Conservation (phyloP, 2,329 filamentous ascomycete genomes). For the Metarhizium rileyi region DNA sequence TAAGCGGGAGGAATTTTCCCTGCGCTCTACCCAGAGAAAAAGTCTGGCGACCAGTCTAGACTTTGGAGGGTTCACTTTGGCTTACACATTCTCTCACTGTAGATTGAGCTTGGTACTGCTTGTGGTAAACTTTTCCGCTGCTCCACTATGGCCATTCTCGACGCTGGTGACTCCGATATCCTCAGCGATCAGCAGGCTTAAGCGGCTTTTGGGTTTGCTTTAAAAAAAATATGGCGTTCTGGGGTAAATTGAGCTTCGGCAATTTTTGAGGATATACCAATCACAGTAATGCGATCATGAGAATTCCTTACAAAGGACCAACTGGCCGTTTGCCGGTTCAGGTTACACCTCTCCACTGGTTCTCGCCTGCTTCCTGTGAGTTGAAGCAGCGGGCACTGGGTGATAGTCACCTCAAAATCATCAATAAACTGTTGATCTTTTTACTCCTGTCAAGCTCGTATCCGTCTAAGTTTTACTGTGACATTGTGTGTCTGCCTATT, state of each 20-base stretch:
- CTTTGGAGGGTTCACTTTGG: constrained; percentile 76
- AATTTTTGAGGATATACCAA: constrained; percentile 28
- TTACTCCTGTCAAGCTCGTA: constrained; percentile 3
- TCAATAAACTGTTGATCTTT: constrained; percentile 12
- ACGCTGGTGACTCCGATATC: constrained; percentile 98
- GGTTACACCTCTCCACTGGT: constrained; percentile 16
- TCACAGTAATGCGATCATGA: constrained; percentile 15
- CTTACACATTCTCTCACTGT: constrained; percentile 42
- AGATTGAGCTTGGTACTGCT: constrained; percentile 97
- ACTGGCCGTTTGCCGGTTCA: neutral
- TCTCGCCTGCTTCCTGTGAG: constrained; percentile 9
- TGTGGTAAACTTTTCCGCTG: constrained; percentile 99
- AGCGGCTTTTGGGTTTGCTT: constrained; percentile 19
- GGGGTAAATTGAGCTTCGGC: constrained; percentile 26
- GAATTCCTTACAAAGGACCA: constrained; percentile 16
- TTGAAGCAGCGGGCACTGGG: neutral
- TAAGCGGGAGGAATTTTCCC: constrained; percentile 16
- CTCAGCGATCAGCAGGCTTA: constrained; percentile 66
- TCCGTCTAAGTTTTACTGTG: neutral
- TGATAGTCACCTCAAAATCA: constrained; percentile 11
- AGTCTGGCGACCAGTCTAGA: constrained; percentile 57
- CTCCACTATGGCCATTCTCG: constrained; percentile 93
- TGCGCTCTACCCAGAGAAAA: constrained; percentile 75
- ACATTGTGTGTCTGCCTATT: neutral
- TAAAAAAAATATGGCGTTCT: constrained; percentile 29